Evolutionary conservation across 2,329 filamentous ascomycete genomes (phyloP), one percentile per base, ranked within the genome.

Genomic region (Phyllosticta citrichinensis): DNA sequence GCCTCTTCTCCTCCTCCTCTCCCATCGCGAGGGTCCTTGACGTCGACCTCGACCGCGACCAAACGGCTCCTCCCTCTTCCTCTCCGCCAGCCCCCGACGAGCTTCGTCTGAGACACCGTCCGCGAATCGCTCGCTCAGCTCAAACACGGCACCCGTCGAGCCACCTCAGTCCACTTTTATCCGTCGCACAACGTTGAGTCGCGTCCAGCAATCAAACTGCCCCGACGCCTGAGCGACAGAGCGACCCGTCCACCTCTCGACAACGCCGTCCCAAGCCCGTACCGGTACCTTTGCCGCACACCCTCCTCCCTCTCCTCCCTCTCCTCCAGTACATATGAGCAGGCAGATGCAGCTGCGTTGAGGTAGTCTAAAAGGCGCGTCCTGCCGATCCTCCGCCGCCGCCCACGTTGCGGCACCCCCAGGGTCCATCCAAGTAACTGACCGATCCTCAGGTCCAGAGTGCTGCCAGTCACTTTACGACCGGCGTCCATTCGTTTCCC

Each of bases 401-500:
- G 54, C 55, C 60, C 50, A 57, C 57, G 55, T 54, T 56, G 60
- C 60, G 57, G 60, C 58, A 60, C 52, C 55, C 52, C 55, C 55
- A 52, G 55, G 58, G 58, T 52, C 58, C 52, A 60, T 60, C 58
- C 52, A 55, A 53, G 33, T 60, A n/a, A 55, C 40, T 22, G 22
- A 25, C 53, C 40, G 58, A 40, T 17, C 33, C 33, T 40, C 60
- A 61, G 60, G 60, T 57, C 51, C 60, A 57, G 52, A 50, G 51
- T 51, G 60, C 55, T 68, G 71, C 70, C 71, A 71, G 69, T 69
- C 60, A 30, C 58, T 50, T 30, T 47, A 68, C 63, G 58, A 66
- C 70, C 72, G 72, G 73, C 72, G 72, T 75, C 73, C 74, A 65
- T 67, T 75, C 73, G 66, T 74, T 74, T 68, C 66, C 64, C 63